Base-by-base conservation (phyloP, 192 early-diverging fungal species). In the Podila clonocystis region DNA sequence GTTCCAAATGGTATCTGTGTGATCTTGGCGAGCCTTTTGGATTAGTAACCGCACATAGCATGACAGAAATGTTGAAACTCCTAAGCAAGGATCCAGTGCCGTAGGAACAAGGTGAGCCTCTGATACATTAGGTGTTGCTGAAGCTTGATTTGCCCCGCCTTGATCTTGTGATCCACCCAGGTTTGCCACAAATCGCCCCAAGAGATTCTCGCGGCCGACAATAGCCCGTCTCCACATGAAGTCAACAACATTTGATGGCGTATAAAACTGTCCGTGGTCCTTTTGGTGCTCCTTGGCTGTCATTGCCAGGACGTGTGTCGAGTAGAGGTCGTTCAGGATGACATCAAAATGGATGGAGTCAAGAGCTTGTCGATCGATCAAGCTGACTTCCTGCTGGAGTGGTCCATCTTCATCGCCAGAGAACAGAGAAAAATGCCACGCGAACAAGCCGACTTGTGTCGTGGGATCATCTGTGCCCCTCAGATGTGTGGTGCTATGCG, bases 211-310 rank as follows among this genome's bases (percentile, higher is more conserved):
- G 5, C 45, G 22, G 1, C 69, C 61, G 3, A 66, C 17, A 38
- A 85, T 57, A 24, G 82, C 84, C 19, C 84, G 61, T 31, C 62
- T 74, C 89, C 89, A 90, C 89, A 90, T 90, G 26, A 90, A 90
- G 7, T 78, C 70, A 4, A 90, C 85, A 5, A 89, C 82, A n/a
- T 65, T 66, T 15, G 82, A 71, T 2, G 89, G 89, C 6, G 89
- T 88, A 72, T 90, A 90, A 41, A 86, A 90, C 64, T 90, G 89
- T 11, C 87, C 89, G 57, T 90, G 87, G 22, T 90, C 87, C n/a
- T 88, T 88, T 78, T 90, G 89, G n/a, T 90, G 86, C 29, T 86
- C 76, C 50, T 87, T 85, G 22, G 79, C 87, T 1, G 78, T 70
- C 8, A 84, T 64, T 15, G 85, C 72, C 15, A 90, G 63, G 50